Evolutionary conservation across 257 asterid genomes (phyloP).

Genomic region (Scutellaria baicalensis): DNA sequence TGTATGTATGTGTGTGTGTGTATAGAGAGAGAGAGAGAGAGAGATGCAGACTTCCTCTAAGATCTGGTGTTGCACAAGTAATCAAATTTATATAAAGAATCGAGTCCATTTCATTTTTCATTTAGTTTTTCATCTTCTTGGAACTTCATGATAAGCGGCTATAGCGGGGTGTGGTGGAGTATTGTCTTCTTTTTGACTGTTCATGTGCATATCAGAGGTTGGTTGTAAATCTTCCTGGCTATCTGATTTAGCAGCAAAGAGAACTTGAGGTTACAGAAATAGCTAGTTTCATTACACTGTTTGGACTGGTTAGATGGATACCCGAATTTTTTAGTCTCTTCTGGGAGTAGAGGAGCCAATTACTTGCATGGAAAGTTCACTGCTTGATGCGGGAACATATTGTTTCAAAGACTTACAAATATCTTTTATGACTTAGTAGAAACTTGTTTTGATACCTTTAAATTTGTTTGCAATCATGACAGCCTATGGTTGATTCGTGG

Average conservation of each 20-base stretch:
- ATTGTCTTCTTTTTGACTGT: not conserved
- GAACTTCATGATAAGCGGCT: not conserved
- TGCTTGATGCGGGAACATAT: not conserved
- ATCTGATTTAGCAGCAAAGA: not conserved
- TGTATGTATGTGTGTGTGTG: too few relatives aligned
- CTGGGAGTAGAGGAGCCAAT: not conserved
- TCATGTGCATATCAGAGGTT: not conserved
- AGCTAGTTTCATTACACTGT: not conserved
- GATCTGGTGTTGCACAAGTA: not conserved
- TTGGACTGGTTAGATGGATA: not conserved
- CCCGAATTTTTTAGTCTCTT: not conserved
- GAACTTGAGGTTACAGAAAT: not conserved
- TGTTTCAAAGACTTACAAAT: not conserved
- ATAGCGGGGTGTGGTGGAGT: not conserved
- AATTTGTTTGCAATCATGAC: constrained; percentile 18
- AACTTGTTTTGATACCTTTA: not conserved
- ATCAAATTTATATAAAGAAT: not conserved
- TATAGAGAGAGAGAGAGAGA: not conserved
- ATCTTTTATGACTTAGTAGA: not conserved
- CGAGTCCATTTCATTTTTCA: not conserved
- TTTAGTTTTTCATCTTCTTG: not conserved
- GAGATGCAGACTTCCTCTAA: not conserved
- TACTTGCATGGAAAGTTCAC: not conserved
- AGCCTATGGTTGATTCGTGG: constrained; percentile 91
- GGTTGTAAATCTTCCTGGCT: not conserved